phyloP scores from a whole-genome alignment of 371 early-diverging fungal species.

The Mucor velutinosus region DNA sequence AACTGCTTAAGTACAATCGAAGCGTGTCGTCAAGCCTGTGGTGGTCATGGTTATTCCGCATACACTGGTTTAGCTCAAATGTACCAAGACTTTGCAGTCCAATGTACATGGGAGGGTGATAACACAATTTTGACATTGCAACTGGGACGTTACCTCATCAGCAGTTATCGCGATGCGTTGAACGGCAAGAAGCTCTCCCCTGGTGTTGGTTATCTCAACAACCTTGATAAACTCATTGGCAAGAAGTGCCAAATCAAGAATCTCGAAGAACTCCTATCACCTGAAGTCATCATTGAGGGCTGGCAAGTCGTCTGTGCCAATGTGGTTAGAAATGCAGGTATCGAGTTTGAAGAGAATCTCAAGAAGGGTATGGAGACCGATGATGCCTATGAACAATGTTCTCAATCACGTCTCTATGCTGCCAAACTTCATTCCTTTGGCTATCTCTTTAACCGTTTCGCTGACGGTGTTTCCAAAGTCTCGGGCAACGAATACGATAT shows the following conservation, averaged over 20 bases:
- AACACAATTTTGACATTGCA: constrained; percentile 92
- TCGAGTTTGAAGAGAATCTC: constrained; percentile 74
- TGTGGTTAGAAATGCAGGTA: constrained; percentile 79
- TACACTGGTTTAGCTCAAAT: constrained; percentile 88
- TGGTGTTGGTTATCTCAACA: constrained; percentile 84
- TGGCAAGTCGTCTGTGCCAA: constrained; percentile 87
- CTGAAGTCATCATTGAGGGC: constrained; percentile 75
- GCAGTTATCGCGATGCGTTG: constrained; percentile 77
- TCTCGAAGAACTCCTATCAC: constrained; percentile 59
- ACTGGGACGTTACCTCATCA: constrained; percentile 87
- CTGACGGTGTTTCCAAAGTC: constrained; percentile 70
- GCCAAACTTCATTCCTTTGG: constrained; percentile 86
- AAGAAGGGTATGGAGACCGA: constrained; percentile 73
- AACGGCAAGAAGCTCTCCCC: constrained; percentile 77
- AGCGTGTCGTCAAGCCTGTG: constrained; percentile 88
- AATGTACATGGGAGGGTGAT: constrained; percentile 94
- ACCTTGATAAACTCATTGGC: constrained; percentile 53
- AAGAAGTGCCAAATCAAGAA: constrained; percentile 57
- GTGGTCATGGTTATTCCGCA: constrained; percentile 92
- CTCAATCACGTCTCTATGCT: constrained; percentile 81
- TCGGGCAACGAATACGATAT: constrained; percentile 50
- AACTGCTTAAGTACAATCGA: constrained; percentile 85
- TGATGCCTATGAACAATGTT: constrained; percentile 88
- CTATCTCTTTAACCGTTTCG: constrained; percentile 86
- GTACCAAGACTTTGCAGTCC: constrained; percentile 91